Conservation (phyloP, 495 filamentous ascomycete genomes). For the Aspergillus avenaceus region DNA sequence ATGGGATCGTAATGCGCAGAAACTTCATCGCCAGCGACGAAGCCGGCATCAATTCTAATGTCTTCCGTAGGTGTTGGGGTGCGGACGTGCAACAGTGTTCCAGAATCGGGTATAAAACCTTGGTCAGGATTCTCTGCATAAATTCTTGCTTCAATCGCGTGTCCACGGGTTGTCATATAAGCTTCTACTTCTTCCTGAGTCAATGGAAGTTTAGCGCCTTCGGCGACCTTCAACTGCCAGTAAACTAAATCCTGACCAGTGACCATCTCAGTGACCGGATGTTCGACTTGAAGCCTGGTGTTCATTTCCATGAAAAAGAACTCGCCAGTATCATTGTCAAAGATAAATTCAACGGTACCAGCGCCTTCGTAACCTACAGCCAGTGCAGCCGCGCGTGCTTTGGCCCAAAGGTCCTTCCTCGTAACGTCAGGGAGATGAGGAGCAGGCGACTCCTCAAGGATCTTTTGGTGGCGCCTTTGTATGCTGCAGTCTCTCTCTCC, state of each 20-base stretch:
- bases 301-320: slow-evolving; percentile 99
- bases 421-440: slow-evolving; percentile 76
- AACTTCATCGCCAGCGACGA: slow-evolving; percentile 84
- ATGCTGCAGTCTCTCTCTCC: slow-evolving; percentile 87
- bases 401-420: slow-evolving; percentile 87
- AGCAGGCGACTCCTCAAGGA: slow-evolving; percentile 93
- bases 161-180: slow-evolving; percentile 69
- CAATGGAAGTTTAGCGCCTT: slow-evolving; percentile 80
- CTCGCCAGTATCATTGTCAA: slow-evolving; percentile 87
- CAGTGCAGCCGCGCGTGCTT: slow-evolving; percentile 81
- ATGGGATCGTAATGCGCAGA: slow-evolving; percentile 98
- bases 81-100: slow-evolving; percentile 76
- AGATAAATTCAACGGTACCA: slow-evolving; percentile 97
- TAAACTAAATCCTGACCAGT: slow-evolving; percentile 92
- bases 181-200: slow-evolving; percentile 78
- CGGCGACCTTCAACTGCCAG: slow-evolving; percentile 93
- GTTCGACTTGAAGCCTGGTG: slow-evolving; percentile 92
- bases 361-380: slow-evolving; percentile 95
- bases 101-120: slow-evolving; percentile 92
- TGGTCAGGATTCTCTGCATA: slow-evolving; percentile 91
- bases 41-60: slow-evolving; percentile 88
- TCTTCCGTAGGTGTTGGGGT: slow-evolving; percentile 65
- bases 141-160: slow-evolving; percentile 92
- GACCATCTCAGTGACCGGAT: slow-evolving; percentile 96
- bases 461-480: slow-evolving; percentile 91